These are phyloP conservation scores for Allium cepa DNA, from an alignment of 106 monocot species.

Conservation along the genomic window DNA sequence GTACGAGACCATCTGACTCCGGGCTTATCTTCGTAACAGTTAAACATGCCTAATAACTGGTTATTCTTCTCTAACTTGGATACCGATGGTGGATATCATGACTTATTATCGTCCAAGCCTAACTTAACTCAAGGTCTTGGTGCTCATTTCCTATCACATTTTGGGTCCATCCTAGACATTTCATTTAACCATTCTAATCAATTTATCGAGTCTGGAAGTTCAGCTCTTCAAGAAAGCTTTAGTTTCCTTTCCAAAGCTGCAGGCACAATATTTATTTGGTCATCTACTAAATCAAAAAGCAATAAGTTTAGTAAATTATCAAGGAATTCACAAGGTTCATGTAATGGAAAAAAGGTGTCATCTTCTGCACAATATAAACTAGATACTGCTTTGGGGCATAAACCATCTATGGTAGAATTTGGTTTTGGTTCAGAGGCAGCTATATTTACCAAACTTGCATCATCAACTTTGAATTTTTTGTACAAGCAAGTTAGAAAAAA, in stretches of 20 bases:
- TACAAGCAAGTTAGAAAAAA: slow-evolving; percentile 46
- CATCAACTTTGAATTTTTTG: slow-evolving; percentile 31
- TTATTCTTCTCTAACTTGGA: slow-evolving; percentile 35
- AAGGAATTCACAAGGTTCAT: slow-evolving; percentile 11
- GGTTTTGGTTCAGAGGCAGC: slow-evolving; percentile 21
- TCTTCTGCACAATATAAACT: not conserved
- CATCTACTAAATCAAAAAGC: slow-evolving; percentile 41
- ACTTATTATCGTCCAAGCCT: slow-evolving; percentile 30
- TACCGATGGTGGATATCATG: slow-evolving; percentile 16
- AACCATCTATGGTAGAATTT: slow-evolving; percentile 24
- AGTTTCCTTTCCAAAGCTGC: slow-evolving; percentile 57
- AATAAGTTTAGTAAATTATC: slow-evolving; percentile 23
- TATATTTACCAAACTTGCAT: slow-evolving; percentile 40
- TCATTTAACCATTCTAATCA: slow-evolving; percentile 40
- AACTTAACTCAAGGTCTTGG: slow-evolving; percentile 52
- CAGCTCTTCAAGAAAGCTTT: slow-evolving; percentile 56
- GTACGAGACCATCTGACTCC: not conserved
- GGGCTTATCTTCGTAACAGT: slow-evolving; percentile 2
- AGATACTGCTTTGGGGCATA: slow-evolving; percentile 23
- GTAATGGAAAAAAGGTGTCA: slow-evolving; percentile 14
- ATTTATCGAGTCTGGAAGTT: slow-evolving; percentile 40
- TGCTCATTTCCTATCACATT: slow-evolving; percentile 33
- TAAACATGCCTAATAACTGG: slow-evolving; percentile 38
- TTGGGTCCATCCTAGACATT: slow-evolving; percentile 46
- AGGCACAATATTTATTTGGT: slow-evolving; percentile 61